A percentile compares a stretch with the other conserved stretches of the same genome.
These are phyloP conservation scores for Malus hybrid DNA, from an alignment of 331 rosid genomes.

Conservation along the genomic window DNA sequence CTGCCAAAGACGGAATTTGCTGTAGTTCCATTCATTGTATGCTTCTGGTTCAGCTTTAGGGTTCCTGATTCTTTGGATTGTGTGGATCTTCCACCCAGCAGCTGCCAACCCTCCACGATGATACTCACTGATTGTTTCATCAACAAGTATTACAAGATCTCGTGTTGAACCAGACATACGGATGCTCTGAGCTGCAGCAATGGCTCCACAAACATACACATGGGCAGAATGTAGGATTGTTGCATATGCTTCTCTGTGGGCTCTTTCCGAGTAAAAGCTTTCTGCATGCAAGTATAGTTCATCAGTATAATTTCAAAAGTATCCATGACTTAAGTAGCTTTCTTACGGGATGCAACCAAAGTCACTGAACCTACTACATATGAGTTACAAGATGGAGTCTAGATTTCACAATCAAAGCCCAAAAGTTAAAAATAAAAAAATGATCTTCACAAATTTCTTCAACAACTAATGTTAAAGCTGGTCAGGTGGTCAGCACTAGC, in stretches of 20 bases:
- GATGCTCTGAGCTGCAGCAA: conserved; percentile 83
- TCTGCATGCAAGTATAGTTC: conserved; percentile 25
- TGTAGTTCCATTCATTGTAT: conserved; percentile 94
- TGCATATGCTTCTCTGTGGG: conserved; percentile 78
- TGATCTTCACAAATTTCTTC: not conserved
- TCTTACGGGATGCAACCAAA: not conserved
- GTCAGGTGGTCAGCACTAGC: not conserved
- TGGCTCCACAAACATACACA: conserved; percentile 84
- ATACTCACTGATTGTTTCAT: conserved; percentile 62
- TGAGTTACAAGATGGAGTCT: not conserved
- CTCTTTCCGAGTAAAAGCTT: conserved; percentile 47
- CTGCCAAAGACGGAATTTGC: conserved; percentile 94
- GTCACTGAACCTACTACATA: not conserved
- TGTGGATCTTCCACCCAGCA: conserved; percentile 84
- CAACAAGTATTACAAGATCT: conserved; percentile 83
- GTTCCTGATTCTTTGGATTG: conserved; percentile 78
- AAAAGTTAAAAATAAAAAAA: not conserved
- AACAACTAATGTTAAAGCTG: not conserved
- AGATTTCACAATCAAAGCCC: not conserved
- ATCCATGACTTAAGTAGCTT: not conserved
- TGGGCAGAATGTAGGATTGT: conserved; percentile 89
- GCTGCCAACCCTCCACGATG: conserved; percentile 74
- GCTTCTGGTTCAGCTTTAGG: conserved; percentile 86
- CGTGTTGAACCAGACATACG: conserved; percentile 88
- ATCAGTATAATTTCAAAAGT: not conserved